phyloP scores from a whole-genome alignment of 1,284 basidiomycete genomes.

The Vanrija sp. region DNA sequence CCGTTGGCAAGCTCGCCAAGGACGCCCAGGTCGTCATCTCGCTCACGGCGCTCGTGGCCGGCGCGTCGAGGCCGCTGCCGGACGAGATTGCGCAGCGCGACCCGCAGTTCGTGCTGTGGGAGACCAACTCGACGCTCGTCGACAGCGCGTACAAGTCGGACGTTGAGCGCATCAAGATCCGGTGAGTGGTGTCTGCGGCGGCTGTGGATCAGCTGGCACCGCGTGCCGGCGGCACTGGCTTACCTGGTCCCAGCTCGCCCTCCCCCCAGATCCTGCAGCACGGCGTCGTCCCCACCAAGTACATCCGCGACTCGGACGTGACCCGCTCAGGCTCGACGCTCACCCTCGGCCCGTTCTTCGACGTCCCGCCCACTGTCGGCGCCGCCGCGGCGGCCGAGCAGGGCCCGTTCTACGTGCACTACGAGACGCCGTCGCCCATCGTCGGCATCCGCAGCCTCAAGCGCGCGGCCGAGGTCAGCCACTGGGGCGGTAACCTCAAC shows the following conservation, averaged over 20 bases:
- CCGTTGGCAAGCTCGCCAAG: slow-evolving; percentile 42
- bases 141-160: slow-evolving; percentile 77
- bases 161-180: slow-evolving; percentile 78
- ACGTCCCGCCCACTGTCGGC: slow-evolving; percentile 60
- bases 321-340: slow-evolving; percentile 75
- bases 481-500: slow-evolving; percentile 94
- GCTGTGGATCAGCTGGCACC: neutral
- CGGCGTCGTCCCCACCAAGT: slow-evolving; percentile 52
- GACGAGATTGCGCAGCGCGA: slow-evolving; percentile 68
- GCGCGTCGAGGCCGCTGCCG: slow-evolving; percentile 72
- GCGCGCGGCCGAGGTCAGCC: slow-evolving; percentile 83
- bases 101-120: slow-evolving; percentile 74
- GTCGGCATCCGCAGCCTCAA: slow-evolving; percentile 68
- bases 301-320: slow-evolving; percentile 42
- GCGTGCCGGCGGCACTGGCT: neutral
- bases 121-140: slow-evolving; percentile 61
- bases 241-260: slow-evolving; percentile 56
- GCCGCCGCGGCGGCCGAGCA: slow-evolving; percentile 55
- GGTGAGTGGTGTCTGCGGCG: slow-evolving; percentile 53
- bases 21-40: slow-evolving; percentile 68
- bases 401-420: slow-evolving; percentile 70
- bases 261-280: slow-evolving; percentile 65
- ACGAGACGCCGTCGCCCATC: slow-evolving; percentile 72
- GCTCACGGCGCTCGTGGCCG: slow-evolving; percentile 68
- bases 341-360: slow-evolving; percentile 81